phyloP scores from a whole-genome alignment of 2,329 filamentous ascomycete species.

The Elsinoe arachidis region DNA sequence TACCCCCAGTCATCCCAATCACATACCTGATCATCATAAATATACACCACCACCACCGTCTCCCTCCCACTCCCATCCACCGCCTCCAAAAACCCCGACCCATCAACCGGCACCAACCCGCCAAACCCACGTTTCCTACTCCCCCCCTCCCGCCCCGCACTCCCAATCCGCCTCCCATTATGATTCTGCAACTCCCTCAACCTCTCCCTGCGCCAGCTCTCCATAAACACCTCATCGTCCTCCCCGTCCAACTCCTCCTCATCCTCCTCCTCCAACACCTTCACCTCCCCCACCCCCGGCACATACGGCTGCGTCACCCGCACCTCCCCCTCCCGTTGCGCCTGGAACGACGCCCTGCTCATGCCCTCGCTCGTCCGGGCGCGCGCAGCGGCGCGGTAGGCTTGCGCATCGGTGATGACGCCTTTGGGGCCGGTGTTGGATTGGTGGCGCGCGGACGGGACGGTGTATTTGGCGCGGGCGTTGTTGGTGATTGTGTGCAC shows the following conservation, averaged over 20 bases:
- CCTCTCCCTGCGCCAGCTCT: slow-evolving; percentile 74
- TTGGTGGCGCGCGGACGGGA: slow-evolving; percentile 55
- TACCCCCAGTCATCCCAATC: background rate
- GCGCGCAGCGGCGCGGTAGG: slow-evolving; percentile 43
- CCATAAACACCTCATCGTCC: slow-evolving; percentile 73
- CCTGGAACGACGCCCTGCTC: background rate
- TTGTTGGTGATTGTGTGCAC: slow-evolving; percentile 34
- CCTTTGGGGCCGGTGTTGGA: slow-evolving; percentile 76
- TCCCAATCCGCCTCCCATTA: background rate
- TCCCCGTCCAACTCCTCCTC: slow-evolving; percentile 44
- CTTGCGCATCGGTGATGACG: slow-evolving; percentile 74
- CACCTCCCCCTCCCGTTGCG: slow-evolving; percentile 2
- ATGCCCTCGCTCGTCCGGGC: background rate
- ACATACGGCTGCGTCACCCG: slow-evolving; percentile 11
- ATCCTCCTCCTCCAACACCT: slow-evolving; percentile 39
- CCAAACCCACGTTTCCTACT: slow-evolving; percentile 56
- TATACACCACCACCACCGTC: slow-evolving; percentile 83
- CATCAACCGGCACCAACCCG: slow-evolving; percentile 74
- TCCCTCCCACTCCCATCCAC: slow-evolving; percentile 80
- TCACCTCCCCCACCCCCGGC: slow-evolving; percentile 3
- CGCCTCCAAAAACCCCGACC: slow-evolving; percentile 85
- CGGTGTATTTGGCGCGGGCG: slow-evolving; percentile 33
- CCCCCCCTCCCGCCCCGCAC: background rate
- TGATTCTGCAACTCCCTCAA: slow-evolving; percentile 58
- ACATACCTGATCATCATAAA: slow-evolving; percentile 78